Percentiles rank a stretch among this genome's conserved stretches.
Conservation (phyloP, 1,284 basidiomycete genomes). For the Rhodotorula sp. region DNA sequence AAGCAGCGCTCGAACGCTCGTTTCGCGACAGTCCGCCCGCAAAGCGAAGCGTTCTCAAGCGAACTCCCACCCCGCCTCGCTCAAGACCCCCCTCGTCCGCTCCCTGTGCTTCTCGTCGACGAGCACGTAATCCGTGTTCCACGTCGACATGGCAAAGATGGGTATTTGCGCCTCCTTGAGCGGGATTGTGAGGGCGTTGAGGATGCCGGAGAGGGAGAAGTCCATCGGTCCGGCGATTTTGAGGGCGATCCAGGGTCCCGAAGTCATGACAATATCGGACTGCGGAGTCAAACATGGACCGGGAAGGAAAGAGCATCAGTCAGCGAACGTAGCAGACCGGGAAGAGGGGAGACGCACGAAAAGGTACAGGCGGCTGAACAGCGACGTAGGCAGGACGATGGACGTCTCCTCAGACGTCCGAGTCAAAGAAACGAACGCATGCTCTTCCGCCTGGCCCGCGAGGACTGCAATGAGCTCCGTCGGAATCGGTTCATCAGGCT, state of each 20-base stretch:
- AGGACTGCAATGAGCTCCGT: background rate
- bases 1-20: no score
- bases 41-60: no score
- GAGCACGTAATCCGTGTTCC: constrained; percentile 42
- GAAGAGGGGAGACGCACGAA: background rate
- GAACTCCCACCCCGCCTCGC: constrained; percentile 37
- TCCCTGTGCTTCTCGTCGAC: constrained; percentile 24
- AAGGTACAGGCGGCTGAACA: background rate
- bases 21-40: no score
- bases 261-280: background rate
- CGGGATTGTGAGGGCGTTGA: constrained; percentile 31
- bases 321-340: no score
- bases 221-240: constrained; percentile 39
- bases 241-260: constrained; percentile 14
- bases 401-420: constrained; percentile 20
- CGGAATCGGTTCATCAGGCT: background rate
- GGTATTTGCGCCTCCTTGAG: constrained; percentile 35
- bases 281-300: background rate
- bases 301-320: no score
- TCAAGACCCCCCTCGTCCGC: constrained; percentile 16
- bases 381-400: constrained; percentile 13
- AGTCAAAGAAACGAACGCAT: constrained; percentile 20
- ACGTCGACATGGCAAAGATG: constrained; percentile 41
- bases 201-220: constrained; percentile 37
- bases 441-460: background rate